Percentiles rank a stretch among this genome's conserved stretches.
Evolutionary conservation across 2,329 filamentous ascomycete species (phyloP).

Genomic region (Coniochaeta pulveracea): DNA sequence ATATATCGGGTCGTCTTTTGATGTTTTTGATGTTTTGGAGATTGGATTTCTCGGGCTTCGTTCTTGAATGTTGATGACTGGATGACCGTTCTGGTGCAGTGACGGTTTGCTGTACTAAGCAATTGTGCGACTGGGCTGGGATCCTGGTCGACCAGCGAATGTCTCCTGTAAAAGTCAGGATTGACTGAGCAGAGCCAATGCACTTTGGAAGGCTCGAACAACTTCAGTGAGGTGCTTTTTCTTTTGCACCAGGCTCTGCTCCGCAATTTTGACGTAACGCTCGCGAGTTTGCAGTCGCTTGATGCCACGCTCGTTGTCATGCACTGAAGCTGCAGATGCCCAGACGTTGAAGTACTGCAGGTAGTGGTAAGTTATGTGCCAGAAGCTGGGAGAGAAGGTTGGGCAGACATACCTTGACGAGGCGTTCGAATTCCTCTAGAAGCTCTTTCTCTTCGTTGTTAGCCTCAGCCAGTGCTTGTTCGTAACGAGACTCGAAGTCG

Average conservation of each 20-base stretch:
- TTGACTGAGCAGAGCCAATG: slow-evolving; percentile 40
- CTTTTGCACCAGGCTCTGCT: slow-evolving; percentile 59
- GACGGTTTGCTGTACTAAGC: too few species aligned
- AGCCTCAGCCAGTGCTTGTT: slow-evolving; percentile 51
- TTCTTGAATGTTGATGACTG: too few species aligned
- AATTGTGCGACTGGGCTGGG: too few species aligned
- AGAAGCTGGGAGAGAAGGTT: slow-evolving; percentile 5
- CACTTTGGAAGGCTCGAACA: slow-evolving; percentile 51
- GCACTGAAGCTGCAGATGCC: slow-evolving; percentile 58
- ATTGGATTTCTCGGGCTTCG: too few species aligned
- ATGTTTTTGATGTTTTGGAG: too few species aligned
- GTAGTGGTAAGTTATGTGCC: slow-evolving; percentile 6
- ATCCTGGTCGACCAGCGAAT: background rate
- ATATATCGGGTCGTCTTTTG: too few species aligned
- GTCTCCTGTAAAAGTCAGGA: slow-evolving; percentile 7
- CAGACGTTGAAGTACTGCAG: slow-evolving; percentile 67
- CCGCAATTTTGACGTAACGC: slow-evolving; percentile 63
- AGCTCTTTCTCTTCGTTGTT: slow-evolving; percentile 53
- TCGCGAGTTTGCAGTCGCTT: slow-evolving; percentile 75
- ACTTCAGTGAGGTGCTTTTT: slow-evolving; percentile 58
- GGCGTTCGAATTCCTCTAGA: slow-evolving; percentile 52
- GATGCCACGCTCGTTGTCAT: slow-evolving; percentile 66
- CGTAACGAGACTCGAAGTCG: slow-evolving; percentile 60
- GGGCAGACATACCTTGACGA: slow-evolving; percentile 48
- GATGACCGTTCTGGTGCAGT: too few species aligned